A percentile compares a stretch with the other conserved stretches of the same genome.
Conservation (phyloP, 2,329 filamentous ascomycete species). For the Epichloe elymi region DNA sequence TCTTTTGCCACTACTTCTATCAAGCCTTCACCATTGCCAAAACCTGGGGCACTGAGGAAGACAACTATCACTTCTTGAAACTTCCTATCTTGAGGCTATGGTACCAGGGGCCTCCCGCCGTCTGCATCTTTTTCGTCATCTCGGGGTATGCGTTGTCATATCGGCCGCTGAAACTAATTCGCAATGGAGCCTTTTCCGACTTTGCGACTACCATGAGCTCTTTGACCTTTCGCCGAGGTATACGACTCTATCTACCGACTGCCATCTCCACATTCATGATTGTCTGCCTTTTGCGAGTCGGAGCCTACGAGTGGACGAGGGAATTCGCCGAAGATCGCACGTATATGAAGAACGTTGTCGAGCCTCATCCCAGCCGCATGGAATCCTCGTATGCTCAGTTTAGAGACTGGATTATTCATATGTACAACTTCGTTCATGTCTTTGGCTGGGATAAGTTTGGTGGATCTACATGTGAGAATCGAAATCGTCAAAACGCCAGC, state of each 20-base stretch:
- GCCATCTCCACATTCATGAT: conserved; percentile 36
- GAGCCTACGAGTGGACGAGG: conserved; percentile 35
- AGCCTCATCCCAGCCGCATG: conserved; percentile 31
- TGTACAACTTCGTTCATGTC: conserved; percentile 37
- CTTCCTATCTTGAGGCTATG: conserved; percentile 40
- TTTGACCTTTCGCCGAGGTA: conserved; percentile 35
- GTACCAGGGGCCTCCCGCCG: conserved; percentile 42
- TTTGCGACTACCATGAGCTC: conserved; percentile 34
- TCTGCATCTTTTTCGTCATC: conserved; percentile 49
- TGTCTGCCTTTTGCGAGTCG: conserved; percentile 29
- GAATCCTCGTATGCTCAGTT: conserved; percentile 26
- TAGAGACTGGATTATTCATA: conserved; percentile 31
- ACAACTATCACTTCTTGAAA: conserved; percentile 34
- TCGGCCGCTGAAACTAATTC: conserved; percentile 34
- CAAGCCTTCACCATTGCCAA: conserved; percentile 38
- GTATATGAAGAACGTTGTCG: conserved; percentile 35
- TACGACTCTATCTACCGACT: conserved; percentile 39
- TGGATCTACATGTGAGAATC: conserved; percentile 28
- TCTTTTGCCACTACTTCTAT: conserved; percentile 44
- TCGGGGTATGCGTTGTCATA: conserved; percentile 48
- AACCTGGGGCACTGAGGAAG: conserved; percentile 31
- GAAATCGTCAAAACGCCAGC: not conserved
- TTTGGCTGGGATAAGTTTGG: conserved; percentile 37
- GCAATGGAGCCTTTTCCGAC: conserved; percentile 22
- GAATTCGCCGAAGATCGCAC: conserved; percentile 28